Evolutionary conservation across 306 rosid genomes (phyloP).

Genomic region (Fagus crenata): DNA sequence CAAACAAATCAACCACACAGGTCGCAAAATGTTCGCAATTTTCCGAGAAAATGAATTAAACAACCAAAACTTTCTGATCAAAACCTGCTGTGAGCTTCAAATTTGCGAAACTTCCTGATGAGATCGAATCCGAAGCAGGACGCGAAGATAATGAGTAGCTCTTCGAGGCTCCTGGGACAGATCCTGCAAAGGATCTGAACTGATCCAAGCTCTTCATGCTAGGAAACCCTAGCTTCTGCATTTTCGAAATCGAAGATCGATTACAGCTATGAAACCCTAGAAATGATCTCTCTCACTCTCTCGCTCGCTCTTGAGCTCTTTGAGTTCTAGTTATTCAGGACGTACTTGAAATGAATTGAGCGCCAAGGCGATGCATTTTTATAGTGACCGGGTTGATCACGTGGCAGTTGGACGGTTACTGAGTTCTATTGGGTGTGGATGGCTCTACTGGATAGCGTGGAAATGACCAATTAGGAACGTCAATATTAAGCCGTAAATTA

Average conservation of each 20-base stretch:
- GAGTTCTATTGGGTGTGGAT: no score
- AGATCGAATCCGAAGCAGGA: constrained; percentile 49
- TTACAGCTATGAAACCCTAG: constrained; percentile 36
- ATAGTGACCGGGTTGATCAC: constrained; percentile 18
- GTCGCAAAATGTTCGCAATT: constrained; percentile 25
- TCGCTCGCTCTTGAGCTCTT: constrained; percentile 17
- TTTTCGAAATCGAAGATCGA: constrained; percentile 22
- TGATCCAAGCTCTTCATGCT: constrained; percentile 72
- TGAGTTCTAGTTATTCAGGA: constrained; percentile 21
- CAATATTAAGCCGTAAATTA: no score
- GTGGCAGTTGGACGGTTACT: not conserved
- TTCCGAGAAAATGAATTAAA: constrained; percentile 19
- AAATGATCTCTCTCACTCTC: constrained; percentile 5
- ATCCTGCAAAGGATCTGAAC: constrained; percentile 70
- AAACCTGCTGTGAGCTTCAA: constrained; percentile 91
- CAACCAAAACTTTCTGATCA: constrained; percentile 11
- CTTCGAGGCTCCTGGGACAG: constrained; percentile 53
- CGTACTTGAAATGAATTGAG: constrained; percentile 33
- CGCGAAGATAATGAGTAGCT: constrained; percentile 49
- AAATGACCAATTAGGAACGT: no score
- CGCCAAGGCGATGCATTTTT: constrained; percentile 40
- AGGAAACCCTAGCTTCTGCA: constrained; percentile 64
- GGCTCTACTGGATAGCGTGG: not conserved
- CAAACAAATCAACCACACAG: constrained; percentile 25
- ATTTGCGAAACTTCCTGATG: constrained; percentile 71